Evolutionary conservation across 139 green algal species (phyloP).

Genomic region (Coelastrella sp.): DNA sequence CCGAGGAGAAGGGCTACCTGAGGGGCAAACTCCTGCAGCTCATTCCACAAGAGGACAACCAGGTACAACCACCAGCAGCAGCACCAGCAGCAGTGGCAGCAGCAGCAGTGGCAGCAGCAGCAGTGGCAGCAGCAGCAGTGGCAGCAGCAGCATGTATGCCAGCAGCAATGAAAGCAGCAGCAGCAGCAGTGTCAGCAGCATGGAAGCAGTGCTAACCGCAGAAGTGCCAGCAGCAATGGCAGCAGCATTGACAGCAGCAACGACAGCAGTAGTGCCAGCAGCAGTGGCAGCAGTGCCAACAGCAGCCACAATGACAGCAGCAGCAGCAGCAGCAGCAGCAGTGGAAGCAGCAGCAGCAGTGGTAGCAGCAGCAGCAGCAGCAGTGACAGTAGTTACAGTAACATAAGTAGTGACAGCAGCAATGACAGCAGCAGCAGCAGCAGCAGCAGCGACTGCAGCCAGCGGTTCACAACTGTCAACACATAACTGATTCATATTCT

Average conservation of each 20-base stretch:
- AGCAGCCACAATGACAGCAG: too few species aligned
- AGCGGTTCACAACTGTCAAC: too few species aligned
- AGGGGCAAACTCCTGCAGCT: constrained; percentile 74
- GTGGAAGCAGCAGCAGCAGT: neutral
- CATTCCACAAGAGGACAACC: constrained; percentile 83
- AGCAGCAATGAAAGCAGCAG: too few species aligned
- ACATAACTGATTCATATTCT: too few species aligned
- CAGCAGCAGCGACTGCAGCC: too few species aligned
- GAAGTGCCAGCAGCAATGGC: neutral
- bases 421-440: too few species aligned
- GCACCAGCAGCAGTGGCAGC: neutral
- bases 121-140: neutral
- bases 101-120: neutral
- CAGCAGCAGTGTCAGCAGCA: neutral
- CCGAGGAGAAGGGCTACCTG: constrained; percentile 89
- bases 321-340: too few species aligned
- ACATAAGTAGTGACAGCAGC: too few species aligned
- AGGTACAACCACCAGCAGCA: constrained; percentile 61
- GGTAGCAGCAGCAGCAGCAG: neutral
- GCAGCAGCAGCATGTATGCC: constrained; percentile 15
- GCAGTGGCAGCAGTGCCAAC: neutral
- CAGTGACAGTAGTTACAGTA: neutral
- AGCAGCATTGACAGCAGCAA: neutral
- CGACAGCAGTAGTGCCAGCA: neutral
- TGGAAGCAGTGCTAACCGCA: neutral